Base-by-base conservation (phyloP, 2,329 filamentous ascomycete species). In the Thielaviopsis ethacetica region DNA sequence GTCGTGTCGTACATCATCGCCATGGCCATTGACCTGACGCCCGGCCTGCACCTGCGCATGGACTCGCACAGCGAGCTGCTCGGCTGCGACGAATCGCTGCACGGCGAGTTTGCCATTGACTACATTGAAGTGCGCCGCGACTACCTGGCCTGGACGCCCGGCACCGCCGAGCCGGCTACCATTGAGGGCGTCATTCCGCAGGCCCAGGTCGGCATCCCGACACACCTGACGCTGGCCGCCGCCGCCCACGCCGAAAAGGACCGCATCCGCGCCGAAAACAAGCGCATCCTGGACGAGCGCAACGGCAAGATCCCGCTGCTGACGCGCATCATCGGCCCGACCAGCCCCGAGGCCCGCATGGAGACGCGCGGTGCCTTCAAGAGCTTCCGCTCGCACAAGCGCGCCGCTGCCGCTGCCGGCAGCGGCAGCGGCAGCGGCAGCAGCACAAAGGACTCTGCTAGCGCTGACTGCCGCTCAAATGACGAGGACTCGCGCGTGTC, bases 41-140 rank as follows among this genome's bases (percentile, higher is more conserved):
- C 88, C 26, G 87, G 87, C 53, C 79, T 93, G 21, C 81, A 89
- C 69, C 84, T 93, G 53, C 86, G 88, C 60, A 86, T 87, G 9
- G 85, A 81, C 26, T 86, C 90, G 67, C 85, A 91, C 71, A 88
- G 88, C 24, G 88, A 93, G 71, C 81, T 91, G 13, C 81, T 91
- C 59, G 88, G 88, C 65, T 91, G 91, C 86, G 88, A 93, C 67
- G 88, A 91, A 68, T 87, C 91, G 72, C 88, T 93, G 73, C 86
- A 91, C 65, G 88, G 88, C 71, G 88, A 93, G 72, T 93, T 91
- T 68, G 88, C 87, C 13, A 91, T 91, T 75, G 88, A 93, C 70
- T 93, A 91, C 70, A 88, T 93, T 64, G 88, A 93, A 77, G 86
- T 91, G 61, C 85, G 88, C 68, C 83, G 88, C 67, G 88, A 93